These are phyloP conservation scores for Candida ortonii DNA, from an alignment of 805 yeast genomes.

Conservation along the genomic window DNA sequence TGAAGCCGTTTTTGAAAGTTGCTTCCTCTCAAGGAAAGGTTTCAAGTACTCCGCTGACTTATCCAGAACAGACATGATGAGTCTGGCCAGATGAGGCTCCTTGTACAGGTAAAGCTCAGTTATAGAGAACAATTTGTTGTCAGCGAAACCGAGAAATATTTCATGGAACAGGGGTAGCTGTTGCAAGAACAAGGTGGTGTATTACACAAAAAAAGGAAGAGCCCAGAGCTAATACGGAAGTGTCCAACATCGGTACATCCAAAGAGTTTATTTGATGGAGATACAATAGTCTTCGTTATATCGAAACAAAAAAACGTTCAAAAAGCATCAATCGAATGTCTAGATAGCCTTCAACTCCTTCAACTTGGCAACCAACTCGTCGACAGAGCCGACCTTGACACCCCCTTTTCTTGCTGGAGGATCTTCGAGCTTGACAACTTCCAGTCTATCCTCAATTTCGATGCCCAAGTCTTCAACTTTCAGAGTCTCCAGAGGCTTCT, in stretches of 20 bases:
- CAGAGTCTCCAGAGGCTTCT: slow-evolving; percentile 79
- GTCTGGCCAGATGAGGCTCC: neutral
- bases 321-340: neutral
- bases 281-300: neutral
- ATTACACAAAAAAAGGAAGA: neutral
- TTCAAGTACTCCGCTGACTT: slow-evolving; percentile 28
- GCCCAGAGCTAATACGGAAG: neutral
- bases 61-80: slow-evolving; percentile 17
- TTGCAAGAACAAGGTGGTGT: too few relatives aligned
- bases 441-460: slow-evolving; percentile 60
- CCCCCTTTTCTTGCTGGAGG: slow-evolving; percentile 85
- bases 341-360: slow-evolving; percentile 72
- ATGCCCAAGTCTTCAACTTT: slow-evolving; percentile 68
- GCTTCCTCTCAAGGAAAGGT: slow-evolving; percentile 29
- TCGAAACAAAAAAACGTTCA: neutral
- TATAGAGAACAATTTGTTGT: neutral
- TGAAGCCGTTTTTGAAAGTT: slow-evolving; percentile 2
- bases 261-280: too few relatives aligned
- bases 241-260: too few relatives aligned
- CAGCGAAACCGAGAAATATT: neutral
- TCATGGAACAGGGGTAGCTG: too few relatives aligned
- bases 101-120: neutral
- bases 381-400: slow-evolving; percentile 73
- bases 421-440: slow-evolving; percentile 72
- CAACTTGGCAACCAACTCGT: slow-evolving; percentile 74